phyloP scores from a whole-genome alignment of 345 rosid species.

The Euphorbia pulcherrima region DNA sequence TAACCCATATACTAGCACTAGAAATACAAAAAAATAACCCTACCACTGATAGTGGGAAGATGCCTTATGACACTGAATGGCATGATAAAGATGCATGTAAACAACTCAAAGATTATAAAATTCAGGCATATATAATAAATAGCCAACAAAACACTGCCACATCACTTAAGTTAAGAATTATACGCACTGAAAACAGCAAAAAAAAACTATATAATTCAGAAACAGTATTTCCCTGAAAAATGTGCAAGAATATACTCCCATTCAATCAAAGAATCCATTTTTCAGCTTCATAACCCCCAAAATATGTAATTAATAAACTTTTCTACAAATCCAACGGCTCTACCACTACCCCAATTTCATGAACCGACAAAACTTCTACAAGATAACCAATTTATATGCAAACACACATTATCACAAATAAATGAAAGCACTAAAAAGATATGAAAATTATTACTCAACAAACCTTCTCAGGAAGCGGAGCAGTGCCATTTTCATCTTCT shows the following conservation, averaged over 20 bases:
- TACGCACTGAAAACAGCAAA: no score
- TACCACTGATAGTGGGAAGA: neutral
- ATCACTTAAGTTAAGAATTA: neutral
- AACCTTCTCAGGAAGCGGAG: conserved; percentile 89
- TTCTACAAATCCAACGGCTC: neutral
- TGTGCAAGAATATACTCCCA: neutral
- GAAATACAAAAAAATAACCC: neutral
- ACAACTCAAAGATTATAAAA: no score
- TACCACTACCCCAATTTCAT: neutral
- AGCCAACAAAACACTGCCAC: neutral
- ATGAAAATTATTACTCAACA: neutral
- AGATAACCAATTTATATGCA: neutral
- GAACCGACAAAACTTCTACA: neutral
- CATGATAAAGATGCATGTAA: neutral
- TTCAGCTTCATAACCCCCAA: neutral
- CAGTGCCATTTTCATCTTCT: conserved; percentile 89
- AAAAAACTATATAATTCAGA: no score
- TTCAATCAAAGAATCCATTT: neutral
- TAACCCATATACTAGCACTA: neutral
- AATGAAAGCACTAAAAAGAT: neutral
- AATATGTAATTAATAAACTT: no score
- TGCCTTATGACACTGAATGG: neutral
- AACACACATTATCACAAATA: neutral
- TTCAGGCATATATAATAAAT: no score
- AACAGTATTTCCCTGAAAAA: no score